Evolutionary conservation across 2,329 filamentous ascomycete genomes (phyloP).

Genomic region (Aspergillus sclerotialis): DNA sequence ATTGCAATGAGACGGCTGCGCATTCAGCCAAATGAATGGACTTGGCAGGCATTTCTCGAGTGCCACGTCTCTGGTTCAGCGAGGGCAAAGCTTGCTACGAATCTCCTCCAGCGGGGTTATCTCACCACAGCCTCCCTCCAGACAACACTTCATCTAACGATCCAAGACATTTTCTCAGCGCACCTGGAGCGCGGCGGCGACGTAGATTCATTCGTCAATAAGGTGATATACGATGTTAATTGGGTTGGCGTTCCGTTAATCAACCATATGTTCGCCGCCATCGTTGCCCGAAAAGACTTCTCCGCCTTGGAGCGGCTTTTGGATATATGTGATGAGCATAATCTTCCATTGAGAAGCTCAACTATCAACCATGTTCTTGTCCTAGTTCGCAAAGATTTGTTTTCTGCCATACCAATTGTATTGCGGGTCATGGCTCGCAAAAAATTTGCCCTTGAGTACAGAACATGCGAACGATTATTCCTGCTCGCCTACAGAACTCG

Average conservation of each 20-base stretch:
- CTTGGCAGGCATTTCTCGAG: conserved; percentile 37
- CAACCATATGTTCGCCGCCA: conserved; percentile 32
- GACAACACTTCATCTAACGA: conserved; percentile 20
- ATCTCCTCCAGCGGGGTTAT: conserved; percentile 26
- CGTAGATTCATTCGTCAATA: conserved; percentile 30
- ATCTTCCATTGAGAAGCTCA: conserved; percentile 18
- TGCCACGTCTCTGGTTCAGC: conserved; percentile 18
- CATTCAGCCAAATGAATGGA: conserved; percentile 33
- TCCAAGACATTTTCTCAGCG: conserved; percentile 24
- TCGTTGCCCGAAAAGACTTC: conserved; percentile 18
- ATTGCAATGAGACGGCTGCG: conserved; percentile 30
- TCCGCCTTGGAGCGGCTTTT: conserved; percentile 23
- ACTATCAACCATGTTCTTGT: conserved; percentile 23
- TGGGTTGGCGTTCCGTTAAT: conserved; percentile 32
- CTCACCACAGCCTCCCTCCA: conserved; percentile 18
- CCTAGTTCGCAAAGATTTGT: conserved; percentile 18
- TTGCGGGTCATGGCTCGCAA: conserved; percentile 15
- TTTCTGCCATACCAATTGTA: conserved; percentile 15
- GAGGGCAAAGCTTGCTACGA: conserved; percentile 22
- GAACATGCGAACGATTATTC: conserved; percentile 35
- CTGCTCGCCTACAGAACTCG: conserved; percentile 30
- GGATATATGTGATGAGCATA: conserved; percentile 21
- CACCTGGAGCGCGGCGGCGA: conserved; percentile 27
- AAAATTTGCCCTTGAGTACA: conserved; percentile 10
- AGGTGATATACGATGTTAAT: conserved; percentile 25